phyloP scores from a whole-genome alignment of 2,329 filamentous ascomycete genomes.

The Fusarium sp. region DNA sequence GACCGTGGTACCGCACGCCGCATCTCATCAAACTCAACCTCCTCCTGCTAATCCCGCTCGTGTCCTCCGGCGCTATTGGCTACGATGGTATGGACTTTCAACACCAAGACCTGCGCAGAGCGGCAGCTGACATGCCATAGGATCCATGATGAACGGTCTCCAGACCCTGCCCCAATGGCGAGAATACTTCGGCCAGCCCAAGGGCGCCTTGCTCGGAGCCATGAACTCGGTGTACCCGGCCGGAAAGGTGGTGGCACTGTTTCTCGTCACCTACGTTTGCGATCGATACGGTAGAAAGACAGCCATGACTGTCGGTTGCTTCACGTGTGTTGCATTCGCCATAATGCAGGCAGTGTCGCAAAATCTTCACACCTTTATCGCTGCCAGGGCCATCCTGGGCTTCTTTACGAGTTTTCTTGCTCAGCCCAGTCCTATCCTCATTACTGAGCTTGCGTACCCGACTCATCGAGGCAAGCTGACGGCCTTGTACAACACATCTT shows the following conservation, averaged over 20 bases:
- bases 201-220: conserved; percentile 55
- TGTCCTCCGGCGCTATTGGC: conserved; percentile 60
- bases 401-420: conserved; percentile 51
- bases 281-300: conserved; percentile 59
- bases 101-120: rapidly evolving
- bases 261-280: conserved; percentile 55
- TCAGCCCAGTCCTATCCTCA: conserved; percentile 53
- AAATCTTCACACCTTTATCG: conserved; percentile 50
- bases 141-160: conserved; percentile 62
- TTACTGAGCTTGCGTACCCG: conserved; percentile 55
- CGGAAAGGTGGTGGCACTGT: conserved; percentile 57
- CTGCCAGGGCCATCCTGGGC: conserved; percentile 52
- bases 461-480: conserved; percentile 54
- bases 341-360: conserved; percentile 52
- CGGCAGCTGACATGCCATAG: conserved; percentile 22
- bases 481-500: conserved; percentile 53
- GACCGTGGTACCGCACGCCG: conserved; percentile 59
- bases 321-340: conserved; percentile 51
- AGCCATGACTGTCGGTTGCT: conserved; percentile 54
- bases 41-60: conserved; percentile 59
- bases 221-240: conserved; percentile 57
- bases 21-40: conserved; percentile 63
- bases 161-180: conserved; percentile 60
- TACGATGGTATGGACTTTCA: conserved; percentile 59
- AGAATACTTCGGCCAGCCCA: conserved; percentile 57